These are phyloP conservation scores for Podaxis sp. DNA, from an alignment of 768 basidiomycete species.

Conservation along the genomic window DNA sequence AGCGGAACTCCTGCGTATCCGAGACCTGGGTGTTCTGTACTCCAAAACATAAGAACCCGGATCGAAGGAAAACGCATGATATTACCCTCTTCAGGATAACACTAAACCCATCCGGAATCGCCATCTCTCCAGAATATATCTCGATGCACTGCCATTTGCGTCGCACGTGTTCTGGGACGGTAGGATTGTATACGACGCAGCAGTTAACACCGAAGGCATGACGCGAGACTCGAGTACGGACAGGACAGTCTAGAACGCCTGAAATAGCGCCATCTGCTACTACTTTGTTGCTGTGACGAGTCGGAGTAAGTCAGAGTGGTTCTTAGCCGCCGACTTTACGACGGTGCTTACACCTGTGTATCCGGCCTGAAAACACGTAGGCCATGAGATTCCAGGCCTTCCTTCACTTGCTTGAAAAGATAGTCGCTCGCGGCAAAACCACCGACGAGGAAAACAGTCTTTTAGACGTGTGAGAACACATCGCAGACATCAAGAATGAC, in stretches of 20 bases:
- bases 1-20: constrained; percentile 42
- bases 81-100: constrained; percentile 42
- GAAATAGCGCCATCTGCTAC: constrained; percentile 52
- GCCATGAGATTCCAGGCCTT: constrained; percentile 34
- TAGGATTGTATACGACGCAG: constrained; percentile 31
- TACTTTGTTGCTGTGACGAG: constrained; percentile 36
- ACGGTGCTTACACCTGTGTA: constrained; percentile 47
- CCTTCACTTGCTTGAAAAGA: constrained; percentile 44
- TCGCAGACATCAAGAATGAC: not conserved
- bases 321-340: not conserved
- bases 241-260: constrained; percentile 47
- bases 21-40: constrained; percentile 44
- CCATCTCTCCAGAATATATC: constrained; percentile 37
- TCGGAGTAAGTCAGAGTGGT: not conserved
- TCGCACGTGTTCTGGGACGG: constrained; percentile 39
- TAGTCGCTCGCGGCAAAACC: constrained; percentile 61
- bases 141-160: constrained; percentile 31
- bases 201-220: constrained; percentile 48
- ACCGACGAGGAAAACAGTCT: constrained; percentile 47
- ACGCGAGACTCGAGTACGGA: constrained; percentile 46
- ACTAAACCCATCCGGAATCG: constrained; percentile 41
- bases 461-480: not conserved
- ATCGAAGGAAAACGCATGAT: not conserved
- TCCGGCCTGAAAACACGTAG: constrained; percentile 50
- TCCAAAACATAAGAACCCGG: not conserved